Evolutionary conservation across 2,329 filamentous ascomycete species (phyloP).

Genomic region (Myriosclerotinia scirpicola): DNA sequence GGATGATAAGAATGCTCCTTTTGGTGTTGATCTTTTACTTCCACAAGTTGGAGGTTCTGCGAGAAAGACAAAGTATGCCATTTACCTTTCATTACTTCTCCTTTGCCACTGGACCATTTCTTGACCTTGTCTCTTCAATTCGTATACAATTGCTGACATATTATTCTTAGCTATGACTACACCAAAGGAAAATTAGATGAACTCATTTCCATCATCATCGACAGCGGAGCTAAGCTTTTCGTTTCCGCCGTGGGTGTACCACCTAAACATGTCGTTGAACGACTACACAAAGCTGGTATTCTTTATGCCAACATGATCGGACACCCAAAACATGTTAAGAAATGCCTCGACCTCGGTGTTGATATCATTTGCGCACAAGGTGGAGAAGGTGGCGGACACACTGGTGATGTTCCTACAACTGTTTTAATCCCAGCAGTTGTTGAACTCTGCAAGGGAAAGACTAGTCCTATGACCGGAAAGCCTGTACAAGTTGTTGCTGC

Average conservation of each 20-base stretch:
- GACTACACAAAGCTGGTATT: conserved; percentile 81
- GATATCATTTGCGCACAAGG: conserved; percentile 99
- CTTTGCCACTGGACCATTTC: neutral
- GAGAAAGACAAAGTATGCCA: conserved; percentile 83
- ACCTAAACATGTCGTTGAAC: conserved; percentile 83
- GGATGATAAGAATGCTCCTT: conserved; percentile 87
- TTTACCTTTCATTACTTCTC: conserved; percentile 22
- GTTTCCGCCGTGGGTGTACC: conserved; percentile 96
- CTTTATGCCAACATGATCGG: conserved; percentile 99
- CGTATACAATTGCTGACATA: conserved; percentile 32
- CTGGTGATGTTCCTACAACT: conserved; percentile 84
- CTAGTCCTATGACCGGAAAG: conserved; percentile 80
- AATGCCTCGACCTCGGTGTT: conserved; percentile 86
- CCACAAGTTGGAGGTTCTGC: conserved; percentile 94
- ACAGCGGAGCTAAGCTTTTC: conserved; percentile 87
- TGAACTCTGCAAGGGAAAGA: conserved; percentile 75
- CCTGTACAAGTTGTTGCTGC: conserved; percentile 92
- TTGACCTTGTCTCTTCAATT: conserved; percentile 18
- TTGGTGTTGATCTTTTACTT: conserved; percentile 89
- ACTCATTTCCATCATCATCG: conserved; percentile 88
- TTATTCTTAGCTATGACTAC: conserved; percentile 81
- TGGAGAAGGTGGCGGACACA: conserved; percentile 95
- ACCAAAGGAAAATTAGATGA: conserved; percentile 97
- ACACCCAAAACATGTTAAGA: conserved; percentile 97
- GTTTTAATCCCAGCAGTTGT: conserved; percentile 92